Conservation (phyloP, 2,329 filamentous ascomycete genomes). For the Clonostachys byssicola region DNA sequence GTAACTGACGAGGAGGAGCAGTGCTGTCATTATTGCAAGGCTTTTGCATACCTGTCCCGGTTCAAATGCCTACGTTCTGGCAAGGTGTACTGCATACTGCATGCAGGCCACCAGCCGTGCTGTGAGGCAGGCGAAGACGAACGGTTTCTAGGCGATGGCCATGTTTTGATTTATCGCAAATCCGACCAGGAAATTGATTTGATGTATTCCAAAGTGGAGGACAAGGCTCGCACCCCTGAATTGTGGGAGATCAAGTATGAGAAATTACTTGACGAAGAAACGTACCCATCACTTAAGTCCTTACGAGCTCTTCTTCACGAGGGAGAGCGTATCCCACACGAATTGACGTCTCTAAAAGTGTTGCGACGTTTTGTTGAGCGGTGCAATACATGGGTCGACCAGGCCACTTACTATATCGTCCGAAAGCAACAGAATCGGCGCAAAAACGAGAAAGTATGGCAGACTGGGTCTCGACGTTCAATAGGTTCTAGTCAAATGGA, state of each 20-base stretch:
- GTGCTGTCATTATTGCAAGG: slow-evolving; percentile 90
- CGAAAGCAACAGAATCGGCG: slow-evolving; percentile 96
- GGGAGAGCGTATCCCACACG: slow-evolving; percentile 93
- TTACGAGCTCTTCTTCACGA: slow-evolving; percentile 82
- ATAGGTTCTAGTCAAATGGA: slow-evolving; percentile 53
- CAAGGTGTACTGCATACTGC: slow-evolving; percentile 77
- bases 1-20: slow-evolving; percentile 90
- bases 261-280: slow-evolving; percentile 76
- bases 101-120: slow-evolving; percentile 77
- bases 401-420: slow-evolving; percentile 92
- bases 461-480: slow-evolving; percentile 67
- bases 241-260: slow-evolving; percentile 89
- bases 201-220: slow-evolving; percentile 71
- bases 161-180: slow-evolving; percentile 74
- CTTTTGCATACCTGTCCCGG: slow-evolving; percentile 85
- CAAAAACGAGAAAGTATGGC: slow-evolving; percentile 88
- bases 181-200: slow-evolving; percentile 64
- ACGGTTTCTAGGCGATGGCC: slow-evolving; percentile 65
- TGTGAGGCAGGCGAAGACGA: slow-evolving; percentile 66
- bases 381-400: slow-evolving; percentile 97
- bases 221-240: slow-evolving; percentile 83
- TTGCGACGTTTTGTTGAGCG: slow-evolving; percentile 88
- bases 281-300: slow-evolving; percentile 79
- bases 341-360: slow-evolving; percentile 75
- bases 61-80: slow-evolving; percentile 80